These are phyloP conservation scores for Solanum microdontum DNA, from an alignment of 257 asterid genomes.

Conservation along the genomic window DNA sequence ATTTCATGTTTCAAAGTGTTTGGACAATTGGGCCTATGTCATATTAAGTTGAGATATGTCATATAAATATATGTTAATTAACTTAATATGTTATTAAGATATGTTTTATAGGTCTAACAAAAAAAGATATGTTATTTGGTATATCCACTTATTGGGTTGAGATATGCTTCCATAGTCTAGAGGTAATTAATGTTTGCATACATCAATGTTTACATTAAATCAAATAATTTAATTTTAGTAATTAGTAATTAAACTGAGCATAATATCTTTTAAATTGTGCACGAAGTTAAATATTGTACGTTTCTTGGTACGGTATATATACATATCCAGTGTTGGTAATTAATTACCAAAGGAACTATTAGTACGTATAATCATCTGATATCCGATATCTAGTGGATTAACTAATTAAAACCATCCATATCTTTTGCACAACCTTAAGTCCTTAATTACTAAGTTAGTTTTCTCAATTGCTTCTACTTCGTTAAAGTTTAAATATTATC, in stretches of 20 bases:
- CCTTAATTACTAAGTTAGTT: not conserved
- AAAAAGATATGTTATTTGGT: not conserved
- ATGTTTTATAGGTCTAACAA: not conserved
- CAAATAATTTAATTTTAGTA: not conserved
- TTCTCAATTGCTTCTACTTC: not conserved
- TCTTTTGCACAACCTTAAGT: not conserved
- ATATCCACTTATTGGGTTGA: not conserved
- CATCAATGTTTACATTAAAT: not conserved
- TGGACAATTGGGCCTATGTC: not conserved
- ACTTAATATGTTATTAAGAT: not conserved
- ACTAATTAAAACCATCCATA: too few species aligned
- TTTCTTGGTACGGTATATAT: not conserved
- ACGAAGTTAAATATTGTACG: not conserved
- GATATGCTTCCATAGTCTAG: not conserved
- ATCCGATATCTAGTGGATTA: not conserved
- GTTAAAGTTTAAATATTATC: too few species aligned
- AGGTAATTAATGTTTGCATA: not conserved
- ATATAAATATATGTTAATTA: not conserved
- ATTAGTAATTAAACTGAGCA: not conserved
- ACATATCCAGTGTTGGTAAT: not conserved
- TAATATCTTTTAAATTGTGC: not conserved
- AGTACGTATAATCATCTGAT: not conserved
- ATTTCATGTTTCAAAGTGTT: not conserved
- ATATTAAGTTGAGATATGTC: not conserved
- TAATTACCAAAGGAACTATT: not conserved